Conservation (phyloP, 176 grass and related monocot genomes). For the Oryza meyeriana region DNA sequence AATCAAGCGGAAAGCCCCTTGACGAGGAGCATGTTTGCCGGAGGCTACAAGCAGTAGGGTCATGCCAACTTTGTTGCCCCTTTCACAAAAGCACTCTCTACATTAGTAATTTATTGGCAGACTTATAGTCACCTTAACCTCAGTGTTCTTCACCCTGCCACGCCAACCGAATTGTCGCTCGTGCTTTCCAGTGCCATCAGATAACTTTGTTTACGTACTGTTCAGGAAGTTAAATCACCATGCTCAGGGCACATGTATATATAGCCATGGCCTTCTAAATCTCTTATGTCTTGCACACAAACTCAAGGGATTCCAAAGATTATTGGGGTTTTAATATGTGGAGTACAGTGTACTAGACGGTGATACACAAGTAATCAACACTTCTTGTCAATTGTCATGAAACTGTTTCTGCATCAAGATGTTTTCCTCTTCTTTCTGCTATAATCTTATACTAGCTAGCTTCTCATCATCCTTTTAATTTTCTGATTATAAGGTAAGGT, state of each 20-base stretch:
- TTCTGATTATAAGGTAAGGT: not conserved
- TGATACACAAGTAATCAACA: not conserved
- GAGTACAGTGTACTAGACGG: not conserved
- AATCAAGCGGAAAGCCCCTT: conserved; percentile 22
- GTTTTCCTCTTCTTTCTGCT: not conserved
- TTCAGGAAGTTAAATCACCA: not conserved
- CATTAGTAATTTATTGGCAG: not conserved
- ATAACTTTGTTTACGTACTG: not conserved
- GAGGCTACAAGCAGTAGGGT: conserved; percentile 5
- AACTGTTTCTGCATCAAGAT: not conserved
- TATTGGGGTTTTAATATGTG: not conserved
- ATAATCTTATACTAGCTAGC: not conserved
- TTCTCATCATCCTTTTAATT: not conserved
- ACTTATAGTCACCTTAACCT: not conserved
- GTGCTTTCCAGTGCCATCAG: not conserved
- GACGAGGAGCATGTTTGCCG: conserved; percentile 52
- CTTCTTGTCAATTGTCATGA: not conserved
- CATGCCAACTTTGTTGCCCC: not conserved
- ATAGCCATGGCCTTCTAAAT: conserved; percentile 1
- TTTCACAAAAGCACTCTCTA: not conserved
- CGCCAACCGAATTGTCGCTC: not conserved
- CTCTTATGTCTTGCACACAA: not conserved
- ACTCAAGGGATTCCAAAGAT: not conserved
- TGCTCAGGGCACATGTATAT: not conserved
- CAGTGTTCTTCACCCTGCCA: not conserved